Percentiles rank a stretch among this genome's conserved stretches.
phyloP scores from a whole-genome alignment of 2,329 filamentous ascomycete species.

The Aureobasidium sp. region DNA sequence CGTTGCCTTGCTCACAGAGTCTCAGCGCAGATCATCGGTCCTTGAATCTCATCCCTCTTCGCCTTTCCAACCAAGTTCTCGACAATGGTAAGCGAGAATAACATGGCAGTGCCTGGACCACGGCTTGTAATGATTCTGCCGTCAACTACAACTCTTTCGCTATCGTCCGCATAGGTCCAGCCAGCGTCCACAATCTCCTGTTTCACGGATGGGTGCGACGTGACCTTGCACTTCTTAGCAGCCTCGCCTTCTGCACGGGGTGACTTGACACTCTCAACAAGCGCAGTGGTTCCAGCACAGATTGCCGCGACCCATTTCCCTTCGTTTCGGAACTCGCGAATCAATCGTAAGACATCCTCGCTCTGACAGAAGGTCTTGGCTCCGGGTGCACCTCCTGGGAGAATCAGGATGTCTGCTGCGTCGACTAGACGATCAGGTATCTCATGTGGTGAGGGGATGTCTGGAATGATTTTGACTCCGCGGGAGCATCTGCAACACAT shows the following conservation, averaged over 20 bases:
- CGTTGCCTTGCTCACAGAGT: constrained; percentile 6
- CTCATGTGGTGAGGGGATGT: constrained; percentile 22
- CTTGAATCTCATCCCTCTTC: constrained; percentile 43
- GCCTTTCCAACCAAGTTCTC: constrained; percentile 32
- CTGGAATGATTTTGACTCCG: constrained; percentile 30
- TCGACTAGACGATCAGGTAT: constrained; percentile 16
- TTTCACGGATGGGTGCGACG: constrained; percentile 31
- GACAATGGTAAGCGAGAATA: constrained; percentile 32
- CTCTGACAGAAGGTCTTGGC: constrained; percentile 28
- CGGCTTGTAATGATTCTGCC: constrained; percentile 28
- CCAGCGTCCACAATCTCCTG: constrained; percentile 24
- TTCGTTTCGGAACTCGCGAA: constrained; percentile 24
- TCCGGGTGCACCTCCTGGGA: constrained; percentile 32
- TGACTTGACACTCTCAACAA: constrained; percentile 23
- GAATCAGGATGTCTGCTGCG: constrained; percentile 28
- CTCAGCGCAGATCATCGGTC: constrained; percentile 34
- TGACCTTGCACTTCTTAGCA: constrained; percentile 24
- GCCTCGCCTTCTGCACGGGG: constrained; percentile 13
- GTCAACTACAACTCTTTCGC: constrained; percentile 29
- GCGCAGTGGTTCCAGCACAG: constrained; percentile 32
- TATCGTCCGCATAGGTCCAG: constrained; percentile 31
- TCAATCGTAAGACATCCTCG: constrained; percentile 23
- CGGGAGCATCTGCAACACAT: constrained; percentile 26
- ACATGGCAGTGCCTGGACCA: constrained; percentile 32
- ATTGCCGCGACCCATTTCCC: constrained; percentile 30